These are phyloP conservation scores for Euphrasia confusa DNA, from an alignment of 257 asterid genomes.

Conservation along the genomic window DNA sequence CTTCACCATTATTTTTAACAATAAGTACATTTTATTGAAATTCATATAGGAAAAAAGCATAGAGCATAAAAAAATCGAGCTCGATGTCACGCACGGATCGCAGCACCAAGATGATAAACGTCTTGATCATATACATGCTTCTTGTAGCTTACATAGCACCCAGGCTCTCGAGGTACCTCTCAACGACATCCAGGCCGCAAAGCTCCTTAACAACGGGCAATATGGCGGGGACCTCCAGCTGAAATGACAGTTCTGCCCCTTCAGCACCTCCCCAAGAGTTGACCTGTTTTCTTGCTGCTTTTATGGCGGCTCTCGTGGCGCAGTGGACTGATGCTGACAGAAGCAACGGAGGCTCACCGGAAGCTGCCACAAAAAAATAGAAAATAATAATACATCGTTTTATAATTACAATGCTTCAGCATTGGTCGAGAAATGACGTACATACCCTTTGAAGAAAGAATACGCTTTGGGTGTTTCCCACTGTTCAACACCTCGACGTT, in stretches of 20 bases:
- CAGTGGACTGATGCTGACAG: constrained; percentile 66
- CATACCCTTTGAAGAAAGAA: constrained; percentile 73
- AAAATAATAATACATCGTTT: neutral
- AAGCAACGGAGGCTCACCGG: constrained; percentile 72
- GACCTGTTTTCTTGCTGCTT: constrained; percentile 53
- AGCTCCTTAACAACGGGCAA: constrained; percentile 56
- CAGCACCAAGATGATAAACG: too few relatives aligned
- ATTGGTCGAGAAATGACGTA: neutral
- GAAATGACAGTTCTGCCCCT: constrained; percentile 36
- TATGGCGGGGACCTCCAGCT: constrained; percentile 54
- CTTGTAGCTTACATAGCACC: neutral
- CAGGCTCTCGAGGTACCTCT: constrained; percentile 23
- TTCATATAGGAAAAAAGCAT: too few relatives aligned
- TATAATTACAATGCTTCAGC: neutral
- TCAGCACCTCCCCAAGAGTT: constrained; percentile 43
- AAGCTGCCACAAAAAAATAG: constrained; percentile 36
- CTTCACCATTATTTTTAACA: too few relatives aligned
- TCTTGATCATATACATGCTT: too few relatives aligned
- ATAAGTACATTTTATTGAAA: too few relatives aligned
- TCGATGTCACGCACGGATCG: too few relatives aligned
- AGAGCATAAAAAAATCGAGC: too few relatives aligned
- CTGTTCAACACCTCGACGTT: constrained; percentile 54
- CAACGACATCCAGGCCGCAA: constrained; percentile 53
- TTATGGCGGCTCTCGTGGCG: constrained; percentile 62
- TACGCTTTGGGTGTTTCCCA: constrained; percentile 51